Evolutionary conservation across 2,329 filamentous ascomycete species (phyloP).

Genomic region (Phyllachora maydis): DNA sequence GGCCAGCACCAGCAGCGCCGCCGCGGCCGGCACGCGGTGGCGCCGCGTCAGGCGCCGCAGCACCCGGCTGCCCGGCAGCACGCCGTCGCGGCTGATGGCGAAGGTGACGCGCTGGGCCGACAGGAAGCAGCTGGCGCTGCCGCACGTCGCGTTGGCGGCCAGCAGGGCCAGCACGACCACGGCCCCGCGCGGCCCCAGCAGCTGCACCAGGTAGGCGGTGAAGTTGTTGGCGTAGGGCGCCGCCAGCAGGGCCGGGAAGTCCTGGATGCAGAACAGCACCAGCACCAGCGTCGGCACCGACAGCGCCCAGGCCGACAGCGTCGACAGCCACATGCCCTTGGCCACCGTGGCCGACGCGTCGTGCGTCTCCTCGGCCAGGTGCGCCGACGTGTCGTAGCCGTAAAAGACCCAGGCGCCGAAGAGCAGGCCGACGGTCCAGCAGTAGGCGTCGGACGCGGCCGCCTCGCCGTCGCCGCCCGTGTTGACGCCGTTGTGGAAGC

Average conservation of each 20-base stretch:
- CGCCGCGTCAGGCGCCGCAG: constrained; percentile 12
- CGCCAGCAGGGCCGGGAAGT: constrained; percentile 15
- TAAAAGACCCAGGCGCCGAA: constrained; percentile 16
- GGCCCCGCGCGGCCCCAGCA: constrained; percentile 13
- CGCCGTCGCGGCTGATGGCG: constrained; percentile 16
- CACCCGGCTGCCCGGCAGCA: constrained; percentile 14
- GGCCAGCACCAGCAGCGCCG: constrained; percentile 11
- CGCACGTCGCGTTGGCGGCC: constrained; percentile 16
- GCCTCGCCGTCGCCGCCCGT: constrained; percentile 10
- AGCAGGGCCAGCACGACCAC: constrained; percentile 13
- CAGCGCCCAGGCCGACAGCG: constrained; percentile 13
- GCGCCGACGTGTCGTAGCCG: constrained; percentile 14
- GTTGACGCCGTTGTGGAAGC: constrained; percentile 18
- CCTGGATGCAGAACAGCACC: constrained; percentile 17
- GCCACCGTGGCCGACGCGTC: constrained; percentile 14
- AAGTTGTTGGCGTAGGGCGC: constrained; percentile 16
- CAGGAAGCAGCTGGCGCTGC: constrained; percentile 15
- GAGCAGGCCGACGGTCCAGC: constrained; percentile 14
- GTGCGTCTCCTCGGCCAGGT: constrained; percentile 16
- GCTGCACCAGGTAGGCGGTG: constrained; percentile 16
- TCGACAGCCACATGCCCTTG: constrained; percentile 16
- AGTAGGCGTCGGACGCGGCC: constrained; percentile 14
- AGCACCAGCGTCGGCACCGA: constrained; percentile 16
- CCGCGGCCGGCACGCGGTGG: constrained; percentile 14
- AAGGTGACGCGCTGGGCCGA: constrained; percentile 17